These are phyloP conservation scores for Acacia concinna DNA, from an alignment of 331 rosid species.

Conservation along the genomic window DNA sequence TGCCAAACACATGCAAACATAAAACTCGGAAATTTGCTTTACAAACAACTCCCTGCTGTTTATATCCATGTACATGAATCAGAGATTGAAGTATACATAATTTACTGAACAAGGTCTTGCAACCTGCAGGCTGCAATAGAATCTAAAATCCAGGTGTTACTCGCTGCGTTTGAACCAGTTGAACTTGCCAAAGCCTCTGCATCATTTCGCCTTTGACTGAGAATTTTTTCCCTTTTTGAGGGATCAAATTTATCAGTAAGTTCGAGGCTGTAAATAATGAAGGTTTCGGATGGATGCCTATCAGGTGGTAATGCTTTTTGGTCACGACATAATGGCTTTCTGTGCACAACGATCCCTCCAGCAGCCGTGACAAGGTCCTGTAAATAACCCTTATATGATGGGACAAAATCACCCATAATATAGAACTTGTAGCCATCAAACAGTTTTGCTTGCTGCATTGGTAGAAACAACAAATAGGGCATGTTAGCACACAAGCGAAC, in stretches of 20 bases:
- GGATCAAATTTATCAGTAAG: constrained; percentile 52
- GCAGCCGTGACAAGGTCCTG: constrained; percentile 80
- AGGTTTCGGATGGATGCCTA: constrained; percentile 44
- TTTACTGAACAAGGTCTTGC: constrained; percentile 48
- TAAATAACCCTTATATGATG: constrained; percentile 76
- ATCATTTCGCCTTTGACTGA: constrained; percentile 44
- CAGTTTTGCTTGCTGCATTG: constrained; percentile 79
- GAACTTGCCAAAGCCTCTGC: constrained; percentile 71
- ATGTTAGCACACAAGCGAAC: constrained; percentile 24
- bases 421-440: constrained; percentile 75
- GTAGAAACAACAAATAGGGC: constrained; percentile 8
- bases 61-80: constrained; percentile 11
- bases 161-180: constrained; percentile 62
- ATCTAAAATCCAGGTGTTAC: constrained; percentile 81
- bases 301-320: constrained; percentile 28
- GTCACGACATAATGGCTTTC: constrained; percentile 67
- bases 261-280: constrained; percentile 76
- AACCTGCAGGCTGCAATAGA: constrained; percentile 87
- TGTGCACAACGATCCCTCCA: constrained; percentile 79
- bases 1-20: neutral
- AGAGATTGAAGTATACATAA: neutral
- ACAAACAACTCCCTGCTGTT: neutral
- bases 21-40: neutral
- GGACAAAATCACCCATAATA: constrained; percentile 65
- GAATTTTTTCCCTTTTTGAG: constrained; percentile 35